phyloP scores from a whole-genome alignment of 352 stramenopile species.

The Phytophthora pseudosyringae region DNA sequence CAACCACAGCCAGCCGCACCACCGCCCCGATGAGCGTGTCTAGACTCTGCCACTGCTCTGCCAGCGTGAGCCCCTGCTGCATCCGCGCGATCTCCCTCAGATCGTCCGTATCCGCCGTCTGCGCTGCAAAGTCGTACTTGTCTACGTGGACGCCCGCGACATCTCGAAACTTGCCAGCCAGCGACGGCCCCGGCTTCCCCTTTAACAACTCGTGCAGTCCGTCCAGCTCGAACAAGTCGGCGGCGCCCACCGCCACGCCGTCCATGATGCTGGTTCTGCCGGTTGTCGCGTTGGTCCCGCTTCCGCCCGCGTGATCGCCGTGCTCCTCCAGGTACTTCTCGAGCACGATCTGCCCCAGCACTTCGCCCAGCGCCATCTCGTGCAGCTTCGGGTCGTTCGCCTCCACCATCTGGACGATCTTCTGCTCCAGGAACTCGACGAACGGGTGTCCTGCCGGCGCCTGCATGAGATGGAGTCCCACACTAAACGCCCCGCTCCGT shows the following conservation, averaged over 20 bases:
- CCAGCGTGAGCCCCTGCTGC: slow-evolving; percentile 26
- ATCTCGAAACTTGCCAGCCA: slow-evolving; percentile 11
- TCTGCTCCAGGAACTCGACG: slow-evolving; percentile 36
- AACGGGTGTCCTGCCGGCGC: slow-evolving; percentile 37
- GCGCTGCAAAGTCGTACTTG: slow-evolving; percentile 16
- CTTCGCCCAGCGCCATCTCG: slow-evolving; percentile 31
- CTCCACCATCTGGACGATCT: slow-evolving; percentile 33
- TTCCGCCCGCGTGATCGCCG: neutral
- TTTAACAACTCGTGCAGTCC: slow-evolving; percentile 32
- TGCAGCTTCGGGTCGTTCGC: slow-evolving; percentile 32
- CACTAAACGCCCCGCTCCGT: slow-evolving; percentile 20
- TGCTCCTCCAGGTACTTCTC: slow-evolving; percentile 29
- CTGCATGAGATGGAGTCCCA: slow-evolving; percentile 44
- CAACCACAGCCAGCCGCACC: slow-evolving; percentile 27
- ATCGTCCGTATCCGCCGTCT: slow-evolving; percentile 17
- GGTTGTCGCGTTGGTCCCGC: slow-evolving; percentile 10
- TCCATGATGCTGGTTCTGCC: slow-evolving; percentile 18
- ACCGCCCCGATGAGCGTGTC: slow-evolving; percentile 44
- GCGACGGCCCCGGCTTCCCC: slow-evolving; percentile 4
- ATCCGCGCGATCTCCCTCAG: slow-evolving; percentile 20
- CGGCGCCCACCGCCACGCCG: slow-evolving; percentile 26
- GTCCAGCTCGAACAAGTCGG: slow-evolving; percentile 33
- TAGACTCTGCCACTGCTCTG: slow-evolving; percentile 28
- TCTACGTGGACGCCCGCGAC: slow-evolving; percentile 29
- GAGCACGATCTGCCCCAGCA: slow-evolving; percentile 39